Evolutionary conservation across 768 basidiomycete genomes (phyloP), one percentile per base, ranked within the genome.

Genomic region (Tricholoma matsutake): DNA sequence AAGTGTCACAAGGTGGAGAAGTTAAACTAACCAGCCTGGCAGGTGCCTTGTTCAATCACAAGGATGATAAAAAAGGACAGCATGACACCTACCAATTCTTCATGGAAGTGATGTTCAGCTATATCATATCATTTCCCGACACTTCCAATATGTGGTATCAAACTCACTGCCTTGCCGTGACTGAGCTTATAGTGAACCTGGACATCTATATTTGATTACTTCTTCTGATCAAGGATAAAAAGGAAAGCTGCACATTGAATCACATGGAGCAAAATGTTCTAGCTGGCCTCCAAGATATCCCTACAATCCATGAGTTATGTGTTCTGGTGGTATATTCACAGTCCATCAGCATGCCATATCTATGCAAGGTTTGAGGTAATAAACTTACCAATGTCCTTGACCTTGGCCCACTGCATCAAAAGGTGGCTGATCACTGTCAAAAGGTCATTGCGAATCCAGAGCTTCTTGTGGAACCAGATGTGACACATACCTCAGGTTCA

Each of bases 41-140:
- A 2, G 75, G 75, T 1, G 60, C 65, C 0, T 60, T 78, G 0
- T 76, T 73, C 45, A 60, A 65, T 7, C 62, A 78, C 67, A 77
- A 77, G 56, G 73, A 77, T 41, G 61, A 75, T 9, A 78, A 76
- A 43, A 72, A 71, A 37, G 75, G 76, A 22, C 74, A 75, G 45
- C 69, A 72, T 10, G 75, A 77, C 34, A 64, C 65, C 0, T 69
- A 61, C 59, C 43, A 58, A 31, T 52, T 58, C 31, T 73, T 55
- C 47, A 69, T 73, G 37, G 67, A 73, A 34, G 6, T n/a, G 0
- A 4, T 31, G 1, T 25, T 71, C 2, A 73, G 73, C 1, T 55
- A 62, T 9, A n/a, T 29, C 1, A 28, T 71, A 3, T 53, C 54
- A 49, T 79, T 71, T 54, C 75, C 77, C 0, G 74, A 77, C 54